Base-by-base conservation (phyloP, 73 alveolate species). In the Paraurostyla sp. region DNA sequence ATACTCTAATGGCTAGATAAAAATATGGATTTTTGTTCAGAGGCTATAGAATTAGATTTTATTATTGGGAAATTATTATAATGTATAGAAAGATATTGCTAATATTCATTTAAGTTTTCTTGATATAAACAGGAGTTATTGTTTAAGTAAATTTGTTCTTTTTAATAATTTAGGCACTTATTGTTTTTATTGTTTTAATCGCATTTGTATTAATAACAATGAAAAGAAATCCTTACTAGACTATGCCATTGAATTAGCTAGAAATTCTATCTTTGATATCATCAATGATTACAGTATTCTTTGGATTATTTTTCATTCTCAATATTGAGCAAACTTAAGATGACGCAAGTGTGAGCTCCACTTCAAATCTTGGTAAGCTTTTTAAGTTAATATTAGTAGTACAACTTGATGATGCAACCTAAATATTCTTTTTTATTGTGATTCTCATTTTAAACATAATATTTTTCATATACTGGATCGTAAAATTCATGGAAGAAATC, bases 221-320 rank as follows among this genome's bases (percentile, higher is more conserved):
- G 38, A 69, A 9, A 18, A 25, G 9, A 11, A 23, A 36, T 11
- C 95, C 95, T 0, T 83, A 49, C 54, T 22, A 48, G 7, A 30
- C 85, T 3, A 29, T 22, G 16, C 40, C 85, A 7, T 51, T 90
- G 46, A 90, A 90, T 60, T 58, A 68, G 4, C 33, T 90, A 84
- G 95, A 90, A 46, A 83, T 52, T 16, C 0, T 58, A 27, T 71
- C 93, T 0, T 15, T 91, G 20, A 20, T 58, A 0, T 41, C 88
- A 0, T 90, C 92, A 13, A 56, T 59, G 49, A 49, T 86, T 16
- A 75, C 96, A 46, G 59, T 91, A 0, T 91, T 85, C 51, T 63
- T 88, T 22, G 96, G 96, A 7, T 27, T 91, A 16, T 91, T 83
- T 36, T 91, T 33, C 51, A 57, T 91, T 0, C 36, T 89, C 3